phyloP scores from a whole-genome alignment of 2,329 filamentous ascomycete genomes.

The Verticillium alfalfae region DNA sequence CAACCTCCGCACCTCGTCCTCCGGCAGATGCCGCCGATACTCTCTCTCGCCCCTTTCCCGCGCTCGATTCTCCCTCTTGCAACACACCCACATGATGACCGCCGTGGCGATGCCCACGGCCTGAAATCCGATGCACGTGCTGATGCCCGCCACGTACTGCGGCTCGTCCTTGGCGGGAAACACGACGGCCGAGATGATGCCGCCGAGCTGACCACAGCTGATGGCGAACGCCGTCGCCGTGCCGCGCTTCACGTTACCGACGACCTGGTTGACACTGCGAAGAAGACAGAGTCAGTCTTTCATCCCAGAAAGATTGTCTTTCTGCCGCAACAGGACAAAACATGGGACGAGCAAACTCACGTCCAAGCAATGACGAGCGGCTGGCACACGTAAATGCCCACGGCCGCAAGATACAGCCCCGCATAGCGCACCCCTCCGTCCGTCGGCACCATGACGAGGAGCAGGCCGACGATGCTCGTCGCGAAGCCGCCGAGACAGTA shows the following conservation, averaged over 20 bases:
- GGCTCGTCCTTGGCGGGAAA: slow-evolving; percentile 15
- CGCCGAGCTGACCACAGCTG: slow-evolving; percentile 35
- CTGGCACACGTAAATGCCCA: slow-evolving; percentile 22
- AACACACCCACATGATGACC: slow-evolving; percentile 12
- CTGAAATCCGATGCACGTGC: slow-evolving; percentile 14
- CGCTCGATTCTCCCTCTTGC: slow-evolving; percentile 23
- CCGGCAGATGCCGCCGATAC: slow-evolving; percentile 12
- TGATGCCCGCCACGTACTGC: slow-evolving; percentile 21
- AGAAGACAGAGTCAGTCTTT: background rate
- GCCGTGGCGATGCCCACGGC: slow-evolving; percentile 2
- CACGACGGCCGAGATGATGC: slow-evolving; percentile 19
- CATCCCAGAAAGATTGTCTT: too few species aligned
- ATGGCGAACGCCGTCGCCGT: slow-evolving; percentile 40
- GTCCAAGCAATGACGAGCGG: slow-evolving; percentile 35
- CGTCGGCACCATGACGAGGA: slow-evolving; percentile 21
- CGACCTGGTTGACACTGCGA: slow-evolving; percentile 32
- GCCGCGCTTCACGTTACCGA: slow-evolving; percentile 39
- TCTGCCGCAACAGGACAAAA: too few species aligned
- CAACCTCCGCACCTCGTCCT: slow-evolving; percentile 27
- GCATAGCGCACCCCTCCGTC: slow-evolving; percentile 36
- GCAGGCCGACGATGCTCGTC: slow-evolving; percentile 18
- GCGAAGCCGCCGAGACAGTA: slow-evolving; percentile 16
- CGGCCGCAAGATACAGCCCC: background rate
- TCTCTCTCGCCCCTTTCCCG: slow-evolving; percentile 26
- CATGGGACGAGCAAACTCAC: slow-evolving; percentile 9